Evolutionary conservation across 2,329 filamentous ascomycete species (phyloP).

Genomic region (Tolypocladium guangdongense): DNA sequence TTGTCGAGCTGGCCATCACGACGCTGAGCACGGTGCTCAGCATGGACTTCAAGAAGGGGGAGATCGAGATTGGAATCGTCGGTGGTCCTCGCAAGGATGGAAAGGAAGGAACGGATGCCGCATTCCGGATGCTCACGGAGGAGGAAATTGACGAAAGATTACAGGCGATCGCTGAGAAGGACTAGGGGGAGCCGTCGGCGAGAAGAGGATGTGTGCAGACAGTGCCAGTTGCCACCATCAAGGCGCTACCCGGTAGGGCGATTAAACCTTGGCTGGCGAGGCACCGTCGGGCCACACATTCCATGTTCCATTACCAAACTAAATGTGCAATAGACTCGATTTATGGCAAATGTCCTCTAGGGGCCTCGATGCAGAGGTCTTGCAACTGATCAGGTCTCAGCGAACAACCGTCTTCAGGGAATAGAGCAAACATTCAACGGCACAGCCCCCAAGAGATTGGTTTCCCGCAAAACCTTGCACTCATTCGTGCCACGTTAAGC

Average conservation of each 20-base stretch:
- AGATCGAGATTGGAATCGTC: slow-evolving; percentile 96
- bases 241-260: neutral
- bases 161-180: slow-evolving; percentile 97
- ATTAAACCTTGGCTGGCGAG: neutral
- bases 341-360: neutral
- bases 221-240: neutral
- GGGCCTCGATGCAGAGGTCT: too few relatives aligned
- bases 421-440: too few relatives aligned
- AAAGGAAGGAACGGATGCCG: slow-evolving; percentile 65
- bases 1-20: slow-evolving; percentile 92
- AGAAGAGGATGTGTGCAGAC: neutral
- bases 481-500: too few relatives aligned
- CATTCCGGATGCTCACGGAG: slow-evolving; percentile 83
- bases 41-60: slow-evolving; percentile 99
- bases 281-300: neutral
- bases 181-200: slow-evolving; percentile 38
- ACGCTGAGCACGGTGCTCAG: slow-evolving; percentile 92
- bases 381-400: too few relatives aligned
- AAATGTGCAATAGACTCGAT: slow-evolving; percentile 1
- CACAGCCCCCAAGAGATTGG: too few relatives aligned
- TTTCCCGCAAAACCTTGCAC: too few relatives aligned
- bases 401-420: too few relatives aligned
- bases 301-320: neutral
- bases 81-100: slow-evolving; percentile 77
- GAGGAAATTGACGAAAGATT: slow-evolving; percentile 98